Conservation (phyloP, 805 yeast genomes). For the Ogataea dorogensis region DNA sequence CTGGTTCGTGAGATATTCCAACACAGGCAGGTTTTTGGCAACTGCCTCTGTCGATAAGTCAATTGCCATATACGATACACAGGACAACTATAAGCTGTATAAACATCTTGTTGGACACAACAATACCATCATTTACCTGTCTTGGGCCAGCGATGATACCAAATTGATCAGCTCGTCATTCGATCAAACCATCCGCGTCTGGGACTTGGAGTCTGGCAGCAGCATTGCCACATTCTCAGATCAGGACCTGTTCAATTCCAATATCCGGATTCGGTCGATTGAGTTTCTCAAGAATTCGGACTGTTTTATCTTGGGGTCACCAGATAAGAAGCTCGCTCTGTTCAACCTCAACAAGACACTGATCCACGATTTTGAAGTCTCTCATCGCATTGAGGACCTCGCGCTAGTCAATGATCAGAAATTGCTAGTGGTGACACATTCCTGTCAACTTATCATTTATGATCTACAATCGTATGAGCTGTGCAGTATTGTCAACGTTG, state of each 20-base stretch:
- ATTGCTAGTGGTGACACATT: constrained; percentile 62
- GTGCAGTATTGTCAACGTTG: constrained; percentile 42
- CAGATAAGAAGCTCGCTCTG: constrained; percentile 61
- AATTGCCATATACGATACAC: constrained; percentile 64
- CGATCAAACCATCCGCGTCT: constrained; percentile 67
- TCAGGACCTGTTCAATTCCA: constrained; percentile 21
- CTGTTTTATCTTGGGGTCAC: constrained; percentile 69
- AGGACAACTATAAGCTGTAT: constrained; percentile 40
- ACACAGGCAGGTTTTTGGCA: constrained; percentile 73
- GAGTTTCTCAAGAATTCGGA: constrained; percentile 56
- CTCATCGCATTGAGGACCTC: constrained; percentile 61
- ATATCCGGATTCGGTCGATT: constrained; percentile 49
- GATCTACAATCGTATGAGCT: constrained; percentile 39
- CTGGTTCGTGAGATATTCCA: constrained; percentile 80
- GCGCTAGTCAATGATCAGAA: constrained; percentile 65
- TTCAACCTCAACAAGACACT: constrained; percentile 39
- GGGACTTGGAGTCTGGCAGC: constrained; percentile 52
- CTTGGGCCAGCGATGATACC: constrained; percentile 75
- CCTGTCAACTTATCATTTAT: constrained; percentile 59
- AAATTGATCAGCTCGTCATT: constrained; percentile 68
- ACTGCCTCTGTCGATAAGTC: constrained; percentile 70
- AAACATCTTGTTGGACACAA: constrained; percentile 43
- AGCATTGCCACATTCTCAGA: constrained; percentile 22
- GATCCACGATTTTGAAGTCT: constrained; percentile 24
- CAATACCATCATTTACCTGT: constrained; percentile 59